phyloP scores from a whole-genome alignment of 2,329 filamentous ascomycete genomes.

The Ploettnerulaceae sp. region DNA sequence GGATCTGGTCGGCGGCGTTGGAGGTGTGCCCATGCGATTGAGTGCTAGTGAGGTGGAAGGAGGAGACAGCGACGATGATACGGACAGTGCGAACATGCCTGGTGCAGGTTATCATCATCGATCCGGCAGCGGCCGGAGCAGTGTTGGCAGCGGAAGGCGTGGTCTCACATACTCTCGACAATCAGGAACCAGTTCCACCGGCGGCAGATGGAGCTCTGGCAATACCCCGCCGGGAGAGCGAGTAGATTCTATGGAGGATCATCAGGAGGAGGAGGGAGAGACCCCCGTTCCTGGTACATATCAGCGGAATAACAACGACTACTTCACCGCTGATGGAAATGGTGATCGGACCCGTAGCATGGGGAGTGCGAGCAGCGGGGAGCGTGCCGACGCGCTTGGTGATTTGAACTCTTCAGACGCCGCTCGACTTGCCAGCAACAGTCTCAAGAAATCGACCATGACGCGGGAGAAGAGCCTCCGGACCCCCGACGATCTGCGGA shows the following conservation, averaged over 20 bases:
- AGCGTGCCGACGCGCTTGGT: conserved; percentile 55
- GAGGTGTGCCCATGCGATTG: conserved; percentile 82
- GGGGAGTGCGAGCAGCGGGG: conserved; percentile 36
- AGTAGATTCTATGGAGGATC: conserved; percentile 26
- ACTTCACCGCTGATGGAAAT: conserved; percentile 25
- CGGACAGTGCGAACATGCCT: conserved; percentile 39
- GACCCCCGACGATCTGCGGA: conserved; percentile 65
- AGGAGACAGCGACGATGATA: conserved; percentile 75
- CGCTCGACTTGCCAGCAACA: conserved; percentile 53
- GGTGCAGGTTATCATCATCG: conserved; percentile 59
- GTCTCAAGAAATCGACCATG: conserved; percentile 50
- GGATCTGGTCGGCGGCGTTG: conserved; percentile 62
- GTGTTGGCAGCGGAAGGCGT: conserved; percentile 37
- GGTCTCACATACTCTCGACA: conserved; percentile 38
- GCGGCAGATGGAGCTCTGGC: conserved; percentile 38
- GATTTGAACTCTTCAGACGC: conserved; percentile 44
- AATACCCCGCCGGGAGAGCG: conserved; percentile 42
- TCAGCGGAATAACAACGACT: conserved; percentile 21
- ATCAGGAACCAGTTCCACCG: conserved; percentile 31
- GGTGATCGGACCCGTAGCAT: conserved; percentile 28
- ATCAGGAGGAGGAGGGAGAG: conserved; percentile 25
- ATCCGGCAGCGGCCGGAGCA: conserved; percentile 70
- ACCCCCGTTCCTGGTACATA: conserved; percentile 26
- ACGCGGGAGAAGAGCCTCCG: conserved; percentile 62
- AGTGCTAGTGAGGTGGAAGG: conserved; percentile 95